Evolutionary conservation across 2,329 filamentous ascomycete species (phyloP), one percentile per base, ranked within the genome.

Genomic region (Aspergillus phoenicis): DNA sequence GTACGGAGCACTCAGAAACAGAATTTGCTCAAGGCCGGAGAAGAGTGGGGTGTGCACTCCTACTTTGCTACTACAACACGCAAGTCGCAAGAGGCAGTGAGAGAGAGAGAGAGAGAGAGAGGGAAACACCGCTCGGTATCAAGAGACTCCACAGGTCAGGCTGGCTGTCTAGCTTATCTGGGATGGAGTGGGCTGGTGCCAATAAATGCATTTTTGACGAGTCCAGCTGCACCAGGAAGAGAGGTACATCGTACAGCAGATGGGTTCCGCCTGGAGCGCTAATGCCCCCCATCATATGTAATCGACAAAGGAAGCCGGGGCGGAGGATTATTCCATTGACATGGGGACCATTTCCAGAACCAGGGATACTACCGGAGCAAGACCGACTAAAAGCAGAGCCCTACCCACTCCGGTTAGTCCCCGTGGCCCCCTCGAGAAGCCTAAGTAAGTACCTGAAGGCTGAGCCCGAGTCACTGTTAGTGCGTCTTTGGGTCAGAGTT

Each of bases 171-270:
- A 52, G 33, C 41, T 52, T 39, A 47, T 49, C 47, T 26, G 47
- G 26, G 47, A 49, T 49, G 47, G 47, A 26, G 22, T 49, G 47
- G 26, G 47, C 47, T 26, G 47, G 48, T 51, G 26, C 48, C 56
- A 58, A 63, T 56, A 60, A 43, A 48, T 36, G 33, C 47, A 54
- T 33, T 61, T 61, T 43, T 61, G 61, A 64, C 63, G 36, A 63
- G 63, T 62, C 60, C 52, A 61, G 26, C 52, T 55, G 58, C 59
- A 57, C 49, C 58, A 52, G 51, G 26, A 51, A 36, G 33, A 36
- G 49, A 51, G 56, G 17, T 26, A 41, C 58, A 51, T 47, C 47
- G 17, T 26, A 41, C 58, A 51, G 52, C 47, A 55, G 52, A 59
- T 62, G 52, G 58, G 47, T 51, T 62, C 51, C 52, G 57, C 55